A percentile compares a stretch with the other conserved stretches of the same genome.
Conservation (phyloP, 768 basidiomycete species). For the Phaeotremella skinneri region DNA sequence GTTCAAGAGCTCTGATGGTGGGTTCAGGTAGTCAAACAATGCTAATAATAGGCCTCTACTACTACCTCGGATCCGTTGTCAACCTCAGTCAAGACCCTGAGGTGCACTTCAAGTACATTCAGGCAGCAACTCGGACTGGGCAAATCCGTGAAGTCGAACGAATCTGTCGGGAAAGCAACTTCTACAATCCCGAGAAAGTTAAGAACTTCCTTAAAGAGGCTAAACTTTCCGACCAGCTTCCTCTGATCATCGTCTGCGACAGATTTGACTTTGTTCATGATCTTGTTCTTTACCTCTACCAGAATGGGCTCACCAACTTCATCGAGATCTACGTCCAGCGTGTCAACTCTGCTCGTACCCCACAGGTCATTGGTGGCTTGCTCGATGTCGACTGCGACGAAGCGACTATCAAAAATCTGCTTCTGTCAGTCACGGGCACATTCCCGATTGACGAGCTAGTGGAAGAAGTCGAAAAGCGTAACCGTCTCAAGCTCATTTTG, state of each 20-base stretch:
- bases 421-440: conserved; percentile 89
- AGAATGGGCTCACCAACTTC: conserved; percentile 92
- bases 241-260: conserved; percentile 99
- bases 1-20: conserved; percentile 95
- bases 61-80: conserved; percentile 96
- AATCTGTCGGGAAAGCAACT: conserved; percentile 94
- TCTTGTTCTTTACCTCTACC: conserved; percentile 95
- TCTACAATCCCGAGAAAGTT: conserved; percentile 99
- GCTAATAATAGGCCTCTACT: conserved; percentile 73
- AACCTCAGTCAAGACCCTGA: conserved; percentile 94
- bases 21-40: conserved; percentile 14
- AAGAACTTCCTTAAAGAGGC: conserved; percentile 99
- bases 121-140: conserved; percentile 94
- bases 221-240: conserved; percentile 91
- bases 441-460: conserved; percentile 99
- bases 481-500: conserved; percentile 90
- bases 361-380: conserved; percentile 93
- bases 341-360: conserved; percentile 94
- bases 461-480: conserved; percentile 92
- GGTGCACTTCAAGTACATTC: conserved; percentile 99
- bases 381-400: conserved; percentile 99
- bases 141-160: conserved; percentile 99
- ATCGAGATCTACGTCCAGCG: conserved; percentile 99
- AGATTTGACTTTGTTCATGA: conserved; percentile 99
- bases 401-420: conserved; percentile 85